Conservation (phyloP, 495 filamentous ascomycete species). For the Hypoxylon cercidicola region DNA sequence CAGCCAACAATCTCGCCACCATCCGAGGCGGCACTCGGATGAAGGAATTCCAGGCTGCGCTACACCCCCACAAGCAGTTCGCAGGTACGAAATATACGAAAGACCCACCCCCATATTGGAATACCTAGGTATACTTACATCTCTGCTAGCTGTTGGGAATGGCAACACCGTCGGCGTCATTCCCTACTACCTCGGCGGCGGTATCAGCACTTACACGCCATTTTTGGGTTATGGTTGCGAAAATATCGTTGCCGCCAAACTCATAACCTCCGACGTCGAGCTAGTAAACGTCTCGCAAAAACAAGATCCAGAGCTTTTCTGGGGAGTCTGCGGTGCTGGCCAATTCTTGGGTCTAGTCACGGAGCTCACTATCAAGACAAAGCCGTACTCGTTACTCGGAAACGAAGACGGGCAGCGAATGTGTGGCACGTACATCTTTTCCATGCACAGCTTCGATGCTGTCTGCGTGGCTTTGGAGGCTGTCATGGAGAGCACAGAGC, state of each 20-base stretch:
- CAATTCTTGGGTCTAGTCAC: constrained; percentile 60
- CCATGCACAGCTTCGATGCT: not conserved
- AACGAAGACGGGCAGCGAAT: constrained; percentile 17
- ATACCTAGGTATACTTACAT: constrained; percentile 19
- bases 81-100: constrained; percentile 21
- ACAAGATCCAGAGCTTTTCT: constrained; percentile 50
- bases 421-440: constrained; percentile 21
- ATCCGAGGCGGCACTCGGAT: constrained; percentile 45
- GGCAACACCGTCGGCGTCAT: constrained; percentile 48
- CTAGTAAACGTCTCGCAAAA: constrained; percentile 38
- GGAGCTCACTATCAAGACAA: constrained; percentile 39
- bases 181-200: constrained; percentile 45
- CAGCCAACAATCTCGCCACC: constrained; percentile 27
- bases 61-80: constrained; percentile 18
- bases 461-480: constrained; percentile 8
- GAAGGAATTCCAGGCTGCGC: constrained; percentile 41
- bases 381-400: constrained; percentile 20
- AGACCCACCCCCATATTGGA: constrained; percentile 3
- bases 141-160: constrained; percentile 44
- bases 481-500: constrained; percentile 2
- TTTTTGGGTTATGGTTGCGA: constrained; percentile 42
- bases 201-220: constrained; percentile 29
- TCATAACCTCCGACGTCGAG: constrained; percentile 44
- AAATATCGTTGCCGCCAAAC: constrained; percentile 46
- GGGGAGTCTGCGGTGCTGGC: constrained; percentile 53